Evolutionary conservation across 176 grass and related monocot species (phyloP), one percentile per base, ranked within the genome.

Genomic region (Urochloa ruziziensis): DNA sequence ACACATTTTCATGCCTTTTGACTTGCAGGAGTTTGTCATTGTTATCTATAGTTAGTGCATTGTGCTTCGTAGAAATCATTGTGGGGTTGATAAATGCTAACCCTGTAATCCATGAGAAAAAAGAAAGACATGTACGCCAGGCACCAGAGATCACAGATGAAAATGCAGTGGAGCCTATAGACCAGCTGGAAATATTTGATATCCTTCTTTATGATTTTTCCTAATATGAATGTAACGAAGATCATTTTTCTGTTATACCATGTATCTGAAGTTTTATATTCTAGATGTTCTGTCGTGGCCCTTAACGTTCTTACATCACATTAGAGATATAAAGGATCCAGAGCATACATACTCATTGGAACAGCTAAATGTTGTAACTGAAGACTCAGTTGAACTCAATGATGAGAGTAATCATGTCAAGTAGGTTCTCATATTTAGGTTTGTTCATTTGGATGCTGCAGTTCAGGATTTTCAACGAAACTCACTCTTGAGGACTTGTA

Each of bases 311-410:
- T 82, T 70, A 98, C 91, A 98, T 88, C 89, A 95, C 86, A 93
- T 98, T 74, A 95, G 96, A 95, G 96, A 98, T 83, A 98, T 98
- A 90, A 93, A 93, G 82, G 96, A 98, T 53, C 93, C 93, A 39
- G 95, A 98, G 79, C 92, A 94, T 76, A 92, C 96, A 53, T 93
- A 95, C 82, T 95, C 96, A 56, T 70, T 98, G 63, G 96, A 98
- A 86, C 91, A 95, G 76, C 82, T 98, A 72, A 95, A 98, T 68
- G 96, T 95, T 80, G 85, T 98, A 39, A 88, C 89, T 32, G 93
- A 98, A 80, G 85, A 98, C 37, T 93, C 89, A 11, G 67, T 90
- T 28, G 87, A 95, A 81, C 86, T 98, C 23, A 91, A 69, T 52
- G 85, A 95, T 71, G 76, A 90, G 54, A 64, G 68, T 64, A 91